Percentiles rank a stretch among this genome's conserved stretches.
These are phyloP conservation scores for Chaetomiaceae sp. DNA, from an alignment of 2,329 filamentous ascomycete genomes.

Conservation along the genomic window DNA sequence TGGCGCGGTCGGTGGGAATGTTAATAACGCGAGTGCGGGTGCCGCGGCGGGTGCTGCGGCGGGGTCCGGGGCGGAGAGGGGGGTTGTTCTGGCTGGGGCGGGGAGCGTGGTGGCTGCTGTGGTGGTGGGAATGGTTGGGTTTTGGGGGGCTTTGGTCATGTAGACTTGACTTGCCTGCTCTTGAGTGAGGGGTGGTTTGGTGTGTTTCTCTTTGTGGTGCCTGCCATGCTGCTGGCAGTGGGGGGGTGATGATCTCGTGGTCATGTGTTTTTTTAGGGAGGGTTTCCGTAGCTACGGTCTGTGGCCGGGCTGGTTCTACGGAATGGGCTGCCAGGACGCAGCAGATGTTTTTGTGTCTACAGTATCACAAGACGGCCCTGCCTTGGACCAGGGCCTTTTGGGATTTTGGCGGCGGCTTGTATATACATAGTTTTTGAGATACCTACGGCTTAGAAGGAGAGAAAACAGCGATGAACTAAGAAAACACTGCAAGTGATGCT, in stretches of 20 bases:
- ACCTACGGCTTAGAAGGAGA: no score
- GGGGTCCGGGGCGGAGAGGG: background rate
- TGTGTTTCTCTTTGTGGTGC: background rate
- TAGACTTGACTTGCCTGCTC: no score
- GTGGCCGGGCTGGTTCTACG: conserved; percentile 1
- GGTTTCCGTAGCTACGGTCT: background rate
- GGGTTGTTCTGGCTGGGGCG: background rate
- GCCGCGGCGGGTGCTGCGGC: background rate
- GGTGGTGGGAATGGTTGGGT: background rate
- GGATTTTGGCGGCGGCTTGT: background rate
- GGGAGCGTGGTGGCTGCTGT: background rate
- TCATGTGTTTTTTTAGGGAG: background rate
- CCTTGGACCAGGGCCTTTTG: no score
- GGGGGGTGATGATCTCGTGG: background rate
- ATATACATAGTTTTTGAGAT: background rate
- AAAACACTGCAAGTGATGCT: no score
- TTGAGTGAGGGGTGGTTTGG: background rate
- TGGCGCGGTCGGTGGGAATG: background rate
- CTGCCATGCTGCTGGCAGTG: conserved; percentile 2
- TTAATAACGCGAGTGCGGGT: background rate
- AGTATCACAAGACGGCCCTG: no score
- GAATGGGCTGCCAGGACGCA: no score
- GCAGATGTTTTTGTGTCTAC: no score
- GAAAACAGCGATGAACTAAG: no score
- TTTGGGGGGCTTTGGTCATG: background rate